Conservation (phyloP, 768 basidiomycete genomes). For the Lentinula guzmanii region DNA sequence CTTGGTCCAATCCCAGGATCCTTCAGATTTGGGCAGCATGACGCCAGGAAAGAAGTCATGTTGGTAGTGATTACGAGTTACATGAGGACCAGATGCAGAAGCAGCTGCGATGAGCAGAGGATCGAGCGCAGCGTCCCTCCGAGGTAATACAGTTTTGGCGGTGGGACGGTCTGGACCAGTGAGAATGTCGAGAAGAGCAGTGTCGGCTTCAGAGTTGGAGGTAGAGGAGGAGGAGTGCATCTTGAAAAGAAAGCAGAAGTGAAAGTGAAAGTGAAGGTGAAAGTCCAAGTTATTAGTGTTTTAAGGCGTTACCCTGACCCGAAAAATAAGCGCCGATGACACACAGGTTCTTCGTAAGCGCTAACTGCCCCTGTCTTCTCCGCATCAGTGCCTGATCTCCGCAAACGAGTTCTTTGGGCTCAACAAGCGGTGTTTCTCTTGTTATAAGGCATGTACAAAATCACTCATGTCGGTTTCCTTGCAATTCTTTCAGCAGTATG, state of each 20-base stretch:
- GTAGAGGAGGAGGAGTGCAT: not conserved
- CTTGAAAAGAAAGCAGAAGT: not conserved
- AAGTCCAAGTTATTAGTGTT: not conserved
- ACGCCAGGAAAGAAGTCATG: conserved; percentile 72
- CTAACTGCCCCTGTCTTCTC: not conserved
- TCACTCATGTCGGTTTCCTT: not conserved
- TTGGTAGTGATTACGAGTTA: conserved; percentile 81
- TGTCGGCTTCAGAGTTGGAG: conserved; percentile 33
- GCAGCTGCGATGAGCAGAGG: conserved; percentile 76
- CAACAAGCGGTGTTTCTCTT: no score
- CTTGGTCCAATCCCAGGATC: conserved; percentile 54
- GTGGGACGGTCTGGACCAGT: conserved; percentile 43
- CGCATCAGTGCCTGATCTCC: not conserved
- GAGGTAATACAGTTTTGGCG: conserved; percentile 37
- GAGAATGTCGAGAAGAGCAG: conserved; percentile 60
- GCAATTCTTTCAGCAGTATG: not conserved
- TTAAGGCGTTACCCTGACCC: not conserved
- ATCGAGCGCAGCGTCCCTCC: conserved; percentile 71
- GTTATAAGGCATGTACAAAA: no score
- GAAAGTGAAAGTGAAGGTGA: not conserved
- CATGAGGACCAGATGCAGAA: conserved; percentile 65
- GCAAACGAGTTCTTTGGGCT: not conserved
- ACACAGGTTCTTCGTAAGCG: not conserved
- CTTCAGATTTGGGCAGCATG: conserved; percentile 44
- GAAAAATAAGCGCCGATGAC: not conserved